phyloP scores from a whole-genome alignment of 768 basidiomycete genomes.

The Suillus variegatus region DNA sequence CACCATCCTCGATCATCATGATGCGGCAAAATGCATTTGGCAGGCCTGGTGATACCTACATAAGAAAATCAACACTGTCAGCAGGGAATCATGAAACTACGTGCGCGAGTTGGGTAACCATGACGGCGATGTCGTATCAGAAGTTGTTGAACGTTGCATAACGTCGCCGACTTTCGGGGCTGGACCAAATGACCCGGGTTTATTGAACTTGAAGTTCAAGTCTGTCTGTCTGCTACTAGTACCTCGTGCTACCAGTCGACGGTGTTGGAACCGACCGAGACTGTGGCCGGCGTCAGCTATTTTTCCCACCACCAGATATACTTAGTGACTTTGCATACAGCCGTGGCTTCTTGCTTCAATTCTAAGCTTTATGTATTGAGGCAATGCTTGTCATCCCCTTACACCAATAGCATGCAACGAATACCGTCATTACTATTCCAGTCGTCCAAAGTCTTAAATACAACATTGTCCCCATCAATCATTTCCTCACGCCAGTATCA shows the following conservation, averaged over 20 bases:
- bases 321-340: neutral
- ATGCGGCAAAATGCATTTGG: no score
- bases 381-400: slow-evolving; percentile 30
- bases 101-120: neutral
- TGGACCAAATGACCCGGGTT: no score
- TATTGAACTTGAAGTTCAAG: no score
- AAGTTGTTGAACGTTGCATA: neutral
- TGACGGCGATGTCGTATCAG: neutral
- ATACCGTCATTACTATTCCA: slow-evolving; percentile 29
- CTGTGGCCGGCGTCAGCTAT: neutral
- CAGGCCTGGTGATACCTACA: no score
- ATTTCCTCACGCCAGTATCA: slow-evolving; percentile 48
- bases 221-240: no score
- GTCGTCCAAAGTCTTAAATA: slow-evolving; percentile 20
- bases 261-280: neutral
- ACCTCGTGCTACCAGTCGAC: no score
- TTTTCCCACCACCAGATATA: neutral
- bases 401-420: slow-evolving; percentile 24
- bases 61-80: no score
- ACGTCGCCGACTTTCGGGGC: neutral
- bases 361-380: slow-evolving; percentile 14
- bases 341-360: slow-evolving; percentile 11
- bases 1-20: no score
- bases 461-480: slow-evolving; percentile 14
- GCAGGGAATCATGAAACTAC: no score